Evolutionary conservation across 305 asterid species (phyloP), one percentile per base, ranked within the genome.

Genomic region (Fraxinus dipetala): DNA sequence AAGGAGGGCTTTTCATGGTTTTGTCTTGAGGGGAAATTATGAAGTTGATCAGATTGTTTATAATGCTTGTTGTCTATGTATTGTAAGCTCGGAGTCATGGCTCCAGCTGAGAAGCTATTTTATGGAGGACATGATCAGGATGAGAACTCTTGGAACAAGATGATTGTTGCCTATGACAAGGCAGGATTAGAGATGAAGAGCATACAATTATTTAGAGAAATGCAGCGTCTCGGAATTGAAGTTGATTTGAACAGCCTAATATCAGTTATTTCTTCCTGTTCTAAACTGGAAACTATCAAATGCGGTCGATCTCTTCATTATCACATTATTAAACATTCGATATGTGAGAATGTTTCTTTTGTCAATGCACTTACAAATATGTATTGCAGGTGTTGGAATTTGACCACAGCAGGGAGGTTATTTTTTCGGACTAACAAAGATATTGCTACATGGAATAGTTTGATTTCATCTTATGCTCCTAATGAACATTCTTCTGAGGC

Each of bases 1-100:
- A 85, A 92, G 97, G 59, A 91, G 87, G 88, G 90, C 91, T 40
- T 91, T 93, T 84, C 97, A 93, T 82, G 91, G 92, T 34, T 88
- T 86, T 83, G 82, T 94, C 59, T 43, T 91, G 59, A 87, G 93
- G 89, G 85, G 88, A 84, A 85, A 89, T 75, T 90, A 86, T 40
- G 84, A 72, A 28, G 43, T 83, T 40, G 88, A 79, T 83, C 84
- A 81, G 72, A 81, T 88, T 56, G 93, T 90, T 36, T 7, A 72
- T 28, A 85, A 80, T 67, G 83, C 94, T 85, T 93, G 75, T 16
- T 94, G 81, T 89, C 95, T n/a, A 90, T 93, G 98, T 91, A 93
- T 80, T 90, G 90, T 80, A 94, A 82, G 82, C 90, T 91, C 78
- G 93, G 91, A 81, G 89, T 89, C 40, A 9, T 87, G 76, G 78